Evolutionary conservation across 345 rosid genomes (phyloP).

Genomic region (Linum usitatissimum): DNA sequence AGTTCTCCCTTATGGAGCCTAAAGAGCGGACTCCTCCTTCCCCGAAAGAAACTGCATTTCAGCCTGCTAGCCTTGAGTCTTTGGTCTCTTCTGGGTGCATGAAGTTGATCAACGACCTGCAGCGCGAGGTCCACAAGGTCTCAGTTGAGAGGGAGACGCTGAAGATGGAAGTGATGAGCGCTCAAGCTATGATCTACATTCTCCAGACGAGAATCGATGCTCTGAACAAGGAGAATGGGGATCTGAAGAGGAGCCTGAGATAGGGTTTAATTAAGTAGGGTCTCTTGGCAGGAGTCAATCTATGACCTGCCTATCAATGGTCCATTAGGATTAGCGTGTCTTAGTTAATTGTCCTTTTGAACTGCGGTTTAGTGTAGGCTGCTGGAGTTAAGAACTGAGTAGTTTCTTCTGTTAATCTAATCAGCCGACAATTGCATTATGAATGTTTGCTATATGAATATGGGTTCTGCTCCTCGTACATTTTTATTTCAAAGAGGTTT

Average conservation of each 20-base stretch:
- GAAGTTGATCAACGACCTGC: slow-evolving; percentile 41
- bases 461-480: too few species aligned
- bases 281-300: too few species aligned
- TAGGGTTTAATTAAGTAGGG: too few species aligned
- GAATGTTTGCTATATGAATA: too few species aligned
- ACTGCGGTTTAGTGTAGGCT: too few species aligned
- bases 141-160: slow-evolving; percentile 61
- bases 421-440: too few species aligned
- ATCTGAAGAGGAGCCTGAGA: slow-evolving; percentile 31
- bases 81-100: slow-evolving; percentile 38
- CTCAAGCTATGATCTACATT: slow-evolving; percentile 65
- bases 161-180: slow-evolving; percentile 74
- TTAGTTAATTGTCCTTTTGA: too few species aligned
- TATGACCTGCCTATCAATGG: too few species aligned
- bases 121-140: slow-evolving; percentile 53
- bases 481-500: too few species aligned
- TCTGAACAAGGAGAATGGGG: slow-evolving; percentile 61
- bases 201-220: slow-evolving; percentile 56
- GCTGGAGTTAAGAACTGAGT: too few species aligned
- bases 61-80: slow-evolving; percentile 24
- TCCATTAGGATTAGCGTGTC: too few species aligned
- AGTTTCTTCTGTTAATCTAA: too few species aligned
- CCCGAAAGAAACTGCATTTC: slow-evolving; percentile 13
- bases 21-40: slow-evolving; percentile 24
- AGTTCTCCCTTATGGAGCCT: slow-evolving; percentile 65